Percentiles rank a stretch among this genome's conserved stretches.
Evolutionary conservation across 805 yeast species (phyloP).

Genomic region (Barnettozyma salicaria): DNA sequence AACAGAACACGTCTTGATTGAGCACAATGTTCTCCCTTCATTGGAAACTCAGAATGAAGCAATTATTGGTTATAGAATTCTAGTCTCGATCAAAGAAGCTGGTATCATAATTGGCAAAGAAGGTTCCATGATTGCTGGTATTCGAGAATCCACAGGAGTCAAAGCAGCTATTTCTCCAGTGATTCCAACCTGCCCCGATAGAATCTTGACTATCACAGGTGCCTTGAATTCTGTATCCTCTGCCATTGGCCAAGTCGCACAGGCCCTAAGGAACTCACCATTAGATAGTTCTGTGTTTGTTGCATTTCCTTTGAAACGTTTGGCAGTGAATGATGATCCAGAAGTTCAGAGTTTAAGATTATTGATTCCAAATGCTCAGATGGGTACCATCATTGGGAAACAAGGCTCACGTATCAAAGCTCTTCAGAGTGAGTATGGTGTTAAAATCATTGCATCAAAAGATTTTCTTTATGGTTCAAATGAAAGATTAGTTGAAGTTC

Average conservation of each 20-base stretch:
- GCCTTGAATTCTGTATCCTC: slow-evolving; percentile 59
- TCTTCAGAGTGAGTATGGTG: slow-evolving; percentile 60
- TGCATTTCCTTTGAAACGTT: slow-evolving; percentile 54
- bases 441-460: slow-evolving; percentile 83
- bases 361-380: slow-evolving; percentile 74
- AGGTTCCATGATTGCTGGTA: slow-evolving; percentile 70
- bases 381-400: slow-evolving; percentile 85
- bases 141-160: slow-evolving; percentile 69
- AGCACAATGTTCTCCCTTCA: slow-evolving; percentile 18
- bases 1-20: too few species aligned
- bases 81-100: slow-evolving; percentile 80
- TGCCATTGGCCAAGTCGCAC: slow-evolving; percentile 66
- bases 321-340: slow-evolving; percentile 42
- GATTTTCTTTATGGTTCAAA: slow-evolving; percentile 75
- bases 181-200: slow-evolving; percentile 72
- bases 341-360: slow-evolving; percentile 58
- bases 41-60: slow-evolving; percentile 20
- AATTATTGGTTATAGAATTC: slow-evolving; percentile 35
- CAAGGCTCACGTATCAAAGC: slow-evolving; percentile 76
- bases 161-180: slow-evolving; percentile 85
- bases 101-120: slow-evolving; percentile 86
- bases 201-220: slow-evolving; percentile 77
- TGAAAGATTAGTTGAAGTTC: slow-evolving; percentile 82
- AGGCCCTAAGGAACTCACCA: slow-evolving; percentile 49
- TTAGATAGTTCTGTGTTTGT: slow-evolving; percentile 33